These are phyloP conservation scores for Microbotryum violaceum DNA, from an alignment of 1,284 basidiomycete species.

Conservation along the genomic window DNA sequence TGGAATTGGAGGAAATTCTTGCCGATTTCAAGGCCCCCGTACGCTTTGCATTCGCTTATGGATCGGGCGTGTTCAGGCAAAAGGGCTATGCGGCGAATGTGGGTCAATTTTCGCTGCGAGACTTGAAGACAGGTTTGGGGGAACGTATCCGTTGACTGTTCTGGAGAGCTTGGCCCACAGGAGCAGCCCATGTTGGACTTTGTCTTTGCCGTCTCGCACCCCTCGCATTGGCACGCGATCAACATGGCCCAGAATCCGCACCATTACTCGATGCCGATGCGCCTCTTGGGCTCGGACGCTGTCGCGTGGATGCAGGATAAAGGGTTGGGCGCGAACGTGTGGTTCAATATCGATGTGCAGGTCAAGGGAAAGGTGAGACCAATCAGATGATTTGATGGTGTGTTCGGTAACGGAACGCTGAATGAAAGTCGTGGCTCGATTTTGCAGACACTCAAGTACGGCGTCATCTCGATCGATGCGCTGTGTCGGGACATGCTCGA, in stretches of 20 bases:
- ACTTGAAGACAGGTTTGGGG: neutral
- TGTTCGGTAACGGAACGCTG: neutral
- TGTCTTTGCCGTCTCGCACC: slow-evolving; percentile 85
- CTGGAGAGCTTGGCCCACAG: slow-evolving; percentile 4
- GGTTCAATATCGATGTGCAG: slow-evolving; percentile 88
- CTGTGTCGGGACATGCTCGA: slow-evolving; percentile 82
- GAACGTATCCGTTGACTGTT: neutral
- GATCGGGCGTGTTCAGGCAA: slow-evolving; percentile 86
- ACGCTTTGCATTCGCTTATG: slow-evolving; percentile 87
- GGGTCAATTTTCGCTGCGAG: neutral
- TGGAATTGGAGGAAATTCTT: slow-evolving; percentile 67
- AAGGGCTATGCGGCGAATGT: slow-evolving; percentile 53
- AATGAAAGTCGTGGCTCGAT: neutral
- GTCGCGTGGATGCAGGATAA: slow-evolving; percentile 65
- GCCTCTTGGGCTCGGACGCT: slow-evolving; percentile 68
- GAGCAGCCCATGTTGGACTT: slow-evolving; percentile 81
- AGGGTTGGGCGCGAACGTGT: slow-evolving; percentile 69
- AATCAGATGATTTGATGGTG: neutral
- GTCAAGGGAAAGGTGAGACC: slow-evolving; percentile 69
- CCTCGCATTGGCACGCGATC: slow-evolving; percentile 85
- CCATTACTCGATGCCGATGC: slow-evolving; percentile 81
- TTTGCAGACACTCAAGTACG: slow-evolving; percentile 84
- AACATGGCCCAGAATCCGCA: slow-evolving; percentile 82
- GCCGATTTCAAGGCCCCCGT: slow-evolving; percentile 72
- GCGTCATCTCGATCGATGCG: slow-evolving; percentile 85